A percentile compares a stretch with the other conserved stretches of the same genome.
These are phyloP conservation scores for Pyrus pyrifolia DNA, from an alignment of 306 rosid genomes.

Conservation along the genomic window DNA sequence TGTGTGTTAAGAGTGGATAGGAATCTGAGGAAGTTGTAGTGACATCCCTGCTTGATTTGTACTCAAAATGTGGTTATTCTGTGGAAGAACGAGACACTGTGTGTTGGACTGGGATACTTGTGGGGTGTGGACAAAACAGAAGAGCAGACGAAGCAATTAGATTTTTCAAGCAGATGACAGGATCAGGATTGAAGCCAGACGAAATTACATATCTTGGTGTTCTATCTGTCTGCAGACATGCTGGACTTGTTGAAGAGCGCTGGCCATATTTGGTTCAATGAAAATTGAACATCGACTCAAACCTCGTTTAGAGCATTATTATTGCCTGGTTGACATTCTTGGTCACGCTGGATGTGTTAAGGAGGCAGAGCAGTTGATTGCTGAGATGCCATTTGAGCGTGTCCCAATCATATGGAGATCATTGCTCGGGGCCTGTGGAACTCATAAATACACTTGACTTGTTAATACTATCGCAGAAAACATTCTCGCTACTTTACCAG, in stretches of 20 bases:
- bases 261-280: conserved; percentile 50
- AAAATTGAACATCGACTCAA: conserved; percentile 42
- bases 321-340: conserved; percentile 83
- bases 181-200: conserved; percentile 56
- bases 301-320: conserved; percentile 60
- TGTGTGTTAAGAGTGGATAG: conserved; percentile 64
- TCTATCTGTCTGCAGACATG: conserved; percentile 82
- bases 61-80: conserved; percentile 65
- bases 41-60: conserved; percentile 72
- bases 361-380: conserved; percentile 55
- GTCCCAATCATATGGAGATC: conserved; percentile 63
- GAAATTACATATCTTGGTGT: conserved; percentile 68
- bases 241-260: conserved; percentile 71
- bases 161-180: conserved; percentile 53
- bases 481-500: conserved; percentile 49
- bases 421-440: conserved; percentile 67
- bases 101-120: conserved; percentile 88
- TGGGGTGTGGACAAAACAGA: conserved; percentile 92
- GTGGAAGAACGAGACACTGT: conserved; percentile 38
- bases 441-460: conserved; percentile 50
- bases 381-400: conserved; percentile 65
- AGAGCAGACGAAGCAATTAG: conserved; percentile 55
- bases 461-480: conserved; percentile 44
- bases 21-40: conserved; percentile 52
- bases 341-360: conserved; percentile 58